Conservation (phyloP, 495 filamentous ascomycete species). For the Penicillium macrosclerotiorum region DNA sequence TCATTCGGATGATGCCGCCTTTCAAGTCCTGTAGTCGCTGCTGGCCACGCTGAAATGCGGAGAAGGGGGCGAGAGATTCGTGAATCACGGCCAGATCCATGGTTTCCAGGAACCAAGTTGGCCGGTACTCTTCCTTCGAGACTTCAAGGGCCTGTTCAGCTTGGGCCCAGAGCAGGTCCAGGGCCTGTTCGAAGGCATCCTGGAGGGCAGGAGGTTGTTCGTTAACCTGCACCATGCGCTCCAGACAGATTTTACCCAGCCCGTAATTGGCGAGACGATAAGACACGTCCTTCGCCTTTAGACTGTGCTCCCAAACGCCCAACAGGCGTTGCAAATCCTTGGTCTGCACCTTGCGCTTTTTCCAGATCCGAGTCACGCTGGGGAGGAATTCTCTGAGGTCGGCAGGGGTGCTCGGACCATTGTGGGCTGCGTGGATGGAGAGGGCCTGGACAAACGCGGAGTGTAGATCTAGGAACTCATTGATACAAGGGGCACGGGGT, state of each 20-base stretch:
- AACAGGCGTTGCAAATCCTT: slow-evolving; percentile 45
- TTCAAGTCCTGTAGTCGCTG: slow-evolving; percentile 47
- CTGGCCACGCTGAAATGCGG: slow-evolving; percentile 43
- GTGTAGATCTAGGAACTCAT: slow-evolving; percentile 39
- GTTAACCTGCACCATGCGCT: slow-evolving; percentile 20
- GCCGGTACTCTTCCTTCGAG: slow-evolving; percentile 23
- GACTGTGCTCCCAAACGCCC: slow-evolving; percentile 38
- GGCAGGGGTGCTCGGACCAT: slow-evolving; percentile 33
- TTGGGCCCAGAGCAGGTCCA: slow-evolving; percentile 42
- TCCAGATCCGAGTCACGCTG: slow-evolving; percentile 44
- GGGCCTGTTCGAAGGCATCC: slow-evolving; percentile 35
- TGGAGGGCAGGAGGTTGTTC: slow-evolving; percentile 31
- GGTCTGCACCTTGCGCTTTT: slow-evolving; percentile 44
- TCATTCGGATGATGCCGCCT: slow-evolving; percentile 42
- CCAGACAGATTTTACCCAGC: slow-evolving; percentile 39
- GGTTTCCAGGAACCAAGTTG: slow-evolving; percentile 25
- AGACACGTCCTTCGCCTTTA: slow-evolving; percentile 16
- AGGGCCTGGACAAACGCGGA: slow-evolving; percentile 40
- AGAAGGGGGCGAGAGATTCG: slow-evolving; percentile 43
- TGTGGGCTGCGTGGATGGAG: slow-evolving; percentile 41
- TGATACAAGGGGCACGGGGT: slow-evolving; percentile 30
- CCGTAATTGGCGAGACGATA: slow-evolving; percentile 46
- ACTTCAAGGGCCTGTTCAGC: slow-evolving; percentile 28
- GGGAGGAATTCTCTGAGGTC: slow-evolving; percentile 42
- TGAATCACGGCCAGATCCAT: slow-evolving; percentile 37